phyloP scores from a whole-genome alignment of 2,329 filamentous ascomycete genomes.

The Aschersonia sp. region DNA sequence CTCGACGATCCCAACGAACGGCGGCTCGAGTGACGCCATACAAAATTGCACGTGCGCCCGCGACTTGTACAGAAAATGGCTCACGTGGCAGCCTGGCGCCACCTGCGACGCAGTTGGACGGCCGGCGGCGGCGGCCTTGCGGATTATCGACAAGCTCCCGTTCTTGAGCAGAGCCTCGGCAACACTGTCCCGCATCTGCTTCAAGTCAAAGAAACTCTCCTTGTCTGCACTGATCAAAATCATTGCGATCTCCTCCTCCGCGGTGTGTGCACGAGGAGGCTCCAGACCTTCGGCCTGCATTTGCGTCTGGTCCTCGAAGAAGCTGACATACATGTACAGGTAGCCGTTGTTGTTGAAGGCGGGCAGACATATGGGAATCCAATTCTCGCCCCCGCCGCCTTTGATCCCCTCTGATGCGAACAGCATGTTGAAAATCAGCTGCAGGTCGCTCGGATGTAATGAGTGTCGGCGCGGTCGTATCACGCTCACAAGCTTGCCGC shows the following conservation, averaged over 20 bases:
- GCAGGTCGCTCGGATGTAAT: conserved; percentile 85
- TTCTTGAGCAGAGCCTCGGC: conserved; percentile 60
- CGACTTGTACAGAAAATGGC: conserved; percentile 94
- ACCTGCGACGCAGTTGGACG: conserved; percentile 62
- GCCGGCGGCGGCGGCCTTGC: conserved; percentile 52
- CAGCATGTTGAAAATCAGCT: conserved; percentile 98
- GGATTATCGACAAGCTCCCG: conserved; percentile 61
- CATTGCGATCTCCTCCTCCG: conserved; percentile 72
- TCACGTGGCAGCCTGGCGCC: conserved; percentile 62
- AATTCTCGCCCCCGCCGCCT: conserved; percentile 82
- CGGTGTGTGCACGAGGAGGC: conserved; percentile 43
- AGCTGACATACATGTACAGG: conserved; percentile 98
- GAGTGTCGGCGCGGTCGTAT: conserved; percentile 90
- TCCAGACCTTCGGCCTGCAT: conserved; percentile 25
- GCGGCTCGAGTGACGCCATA: conserved; percentile 67
- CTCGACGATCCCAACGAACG: conserved; percentile 44
- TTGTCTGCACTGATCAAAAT: conserved; percentile 86
- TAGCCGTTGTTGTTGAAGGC: conserved; percentile 96
- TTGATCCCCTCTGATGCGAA: conserved; percentile 91
- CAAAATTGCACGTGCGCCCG: conserved; percentile 89
- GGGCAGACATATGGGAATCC: conserved; percentile 90
- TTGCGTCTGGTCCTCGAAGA: conserved; percentile 50
- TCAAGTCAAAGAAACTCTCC: conserved; percentile 83
- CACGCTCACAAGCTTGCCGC: conserved; percentile 85
- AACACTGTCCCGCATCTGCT: conserved; percentile 53